These are phyloP conservation scores for Ochetophila trinervis DNA, from an alignment of 306 rosid species.

Conservation along the genomic window DNA sequence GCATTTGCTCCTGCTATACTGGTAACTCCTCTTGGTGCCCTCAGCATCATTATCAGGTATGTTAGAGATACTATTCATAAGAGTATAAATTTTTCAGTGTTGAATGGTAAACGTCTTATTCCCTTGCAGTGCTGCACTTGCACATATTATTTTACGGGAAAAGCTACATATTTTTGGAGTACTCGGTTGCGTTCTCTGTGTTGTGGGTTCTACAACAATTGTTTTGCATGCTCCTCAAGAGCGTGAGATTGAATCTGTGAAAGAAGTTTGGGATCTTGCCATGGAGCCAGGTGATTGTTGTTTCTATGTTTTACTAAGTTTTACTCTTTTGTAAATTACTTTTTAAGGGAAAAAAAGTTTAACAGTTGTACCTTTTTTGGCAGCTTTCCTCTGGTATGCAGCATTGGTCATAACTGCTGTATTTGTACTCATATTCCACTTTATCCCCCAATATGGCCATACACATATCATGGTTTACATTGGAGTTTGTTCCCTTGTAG, in stretches of 20 bases:
- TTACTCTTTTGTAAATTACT: neutral
- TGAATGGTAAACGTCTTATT: slow-evolving; percentile 41
- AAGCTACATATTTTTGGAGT: slow-evolving; percentile 87
- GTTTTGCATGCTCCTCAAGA: slow-evolving; percentile 99
- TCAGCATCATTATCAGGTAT: slow-evolving; percentile 98
- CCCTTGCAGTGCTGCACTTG: slow-evolving; percentile 94
- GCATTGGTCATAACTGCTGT: slow-evolving; percentile 68
- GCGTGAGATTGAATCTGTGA: slow-evolving; percentile 81
- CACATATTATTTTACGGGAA: slow-evolving; percentile 88
- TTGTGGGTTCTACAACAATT: slow-evolving; percentile 96
- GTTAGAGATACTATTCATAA: slow-evolving; percentile 25
- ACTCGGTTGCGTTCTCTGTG: slow-evolving; percentile 94
- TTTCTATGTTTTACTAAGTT: slow-evolving; percentile 4
- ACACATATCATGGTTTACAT: slow-evolving; percentile 97
- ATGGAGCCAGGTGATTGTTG: slow-evolving; percentile 87
- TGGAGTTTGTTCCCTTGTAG: slow-evolving; percentile 98
- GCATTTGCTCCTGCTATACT: slow-evolving; percentile 98
- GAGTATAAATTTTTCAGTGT: slow-evolving; percentile 20
- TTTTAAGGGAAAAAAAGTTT: neutral
- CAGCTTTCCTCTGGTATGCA: slow-evolving; percentile 91
- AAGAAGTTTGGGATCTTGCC: slow-evolving; percentile 97
- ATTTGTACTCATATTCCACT: slow-evolving; percentile 72
- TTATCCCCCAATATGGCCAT: slow-evolving; percentile 91
- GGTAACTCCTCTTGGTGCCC: slow-evolving; percentile 99
- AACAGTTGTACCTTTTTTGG: slow-evolving; percentile 23